Evolutionary conservation across 2,329 filamentous ascomycete species (phyloP).

Genomic region (Pochonia chlamydosporia): DNA sequence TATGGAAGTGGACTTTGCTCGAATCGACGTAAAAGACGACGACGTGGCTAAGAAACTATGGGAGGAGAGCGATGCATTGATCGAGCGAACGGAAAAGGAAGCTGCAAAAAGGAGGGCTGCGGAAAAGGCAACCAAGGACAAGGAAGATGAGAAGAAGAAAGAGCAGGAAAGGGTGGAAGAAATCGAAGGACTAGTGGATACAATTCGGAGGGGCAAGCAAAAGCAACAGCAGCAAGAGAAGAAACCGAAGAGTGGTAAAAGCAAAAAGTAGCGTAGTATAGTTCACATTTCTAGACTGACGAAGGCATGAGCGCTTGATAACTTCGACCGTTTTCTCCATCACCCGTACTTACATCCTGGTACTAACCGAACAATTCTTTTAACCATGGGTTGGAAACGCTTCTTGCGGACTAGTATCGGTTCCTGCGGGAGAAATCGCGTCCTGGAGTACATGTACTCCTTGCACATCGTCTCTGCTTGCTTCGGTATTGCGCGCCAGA

Average conservation of each 20-base stretch:
- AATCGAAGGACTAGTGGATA: constrained; percentile 32
- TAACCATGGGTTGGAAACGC: no score
- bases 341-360: no score
- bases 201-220: constrained; percentile 38
- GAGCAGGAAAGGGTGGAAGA: constrained; percentile 26
- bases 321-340: neutral
- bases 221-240: constrained; percentile 18
- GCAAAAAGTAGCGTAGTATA: neutral
- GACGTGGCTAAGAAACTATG: constrained; percentile 77
- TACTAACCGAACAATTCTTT: no score
- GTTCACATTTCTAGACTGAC: neutral
- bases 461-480: no score
- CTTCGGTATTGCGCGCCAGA: no score
- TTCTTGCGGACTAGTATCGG: no score
- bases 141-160: constrained; percentile 26
- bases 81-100: constrained; percentile 76
- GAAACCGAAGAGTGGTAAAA: neutral
- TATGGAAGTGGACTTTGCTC: constrained; percentile 63
- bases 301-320: neutral
- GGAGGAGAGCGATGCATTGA: constrained; percentile 80
- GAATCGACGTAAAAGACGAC: constrained; percentile 73
- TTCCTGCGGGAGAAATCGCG: no score
- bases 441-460: no score
- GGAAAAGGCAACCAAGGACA: constrained; percentile 32
- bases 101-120: constrained; percentile 52